Evolutionary conservation across 805 yeast genomes (phyloP).

Genomic region (Alloascoidea africana): DNA sequence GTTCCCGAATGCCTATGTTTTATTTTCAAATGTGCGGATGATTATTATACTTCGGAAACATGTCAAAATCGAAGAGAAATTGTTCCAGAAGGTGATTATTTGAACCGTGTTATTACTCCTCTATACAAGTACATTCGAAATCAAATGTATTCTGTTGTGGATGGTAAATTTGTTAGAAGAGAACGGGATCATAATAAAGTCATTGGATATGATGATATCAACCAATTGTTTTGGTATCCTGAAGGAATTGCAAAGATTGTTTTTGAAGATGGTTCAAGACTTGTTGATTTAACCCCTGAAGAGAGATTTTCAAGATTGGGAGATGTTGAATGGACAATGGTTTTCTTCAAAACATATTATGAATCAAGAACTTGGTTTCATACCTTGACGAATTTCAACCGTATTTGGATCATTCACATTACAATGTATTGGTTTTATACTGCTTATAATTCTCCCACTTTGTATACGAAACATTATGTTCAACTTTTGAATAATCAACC

Average conservation of each 20-base stretch:
- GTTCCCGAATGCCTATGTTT: slow-evolving; percentile 83
- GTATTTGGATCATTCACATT: slow-evolving; percentile 94
- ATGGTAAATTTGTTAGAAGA: slow-evolving; percentile 42
- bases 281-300: slow-evolving; percentile 77
- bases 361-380: slow-evolving; percentile 98
- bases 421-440: slow-evolving; percentile 89
- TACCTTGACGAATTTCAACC: slow-evolving; percentile 84
- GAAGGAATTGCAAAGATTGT: slow-evolving; percentile 93
- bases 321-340: slow-evolving; percentile 84
- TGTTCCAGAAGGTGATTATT: slow-evolving; percentile 51
- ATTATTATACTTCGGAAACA: slow-evolving; percentile 75
- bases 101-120: slow-evolving; percentile 89
- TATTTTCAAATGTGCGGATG: slow-evolving; percentile 88
- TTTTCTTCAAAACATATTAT: slow-evolving; percentile 88
- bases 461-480: slow-evolving; percentile 76
- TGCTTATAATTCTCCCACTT: slow-evolving; percentile 82
- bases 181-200: slow-evolving; percentile 55
- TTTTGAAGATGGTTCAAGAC: slow-evolving; percentile 82
- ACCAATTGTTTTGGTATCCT: slow-evolving; percentile 98
- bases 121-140: slow-evolving; percentile 51
- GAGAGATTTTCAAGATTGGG: slow-evolving; percentile 86
- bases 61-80: slow-evolving; percentile 57
- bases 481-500: slow-evolving; percentile 81
- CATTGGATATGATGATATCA: slow-evolving; percentile 88
- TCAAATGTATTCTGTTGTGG: slow-evolving; percentile 46